A percentile compares a stretch with the other conserved stretches of the same genome.
These are phyloP conservation scores for Thermothelomyces thermophilus DNA, from an alignment of 2,329 filamentous ascomycete species.

Conservation along the genomic window DNA sequence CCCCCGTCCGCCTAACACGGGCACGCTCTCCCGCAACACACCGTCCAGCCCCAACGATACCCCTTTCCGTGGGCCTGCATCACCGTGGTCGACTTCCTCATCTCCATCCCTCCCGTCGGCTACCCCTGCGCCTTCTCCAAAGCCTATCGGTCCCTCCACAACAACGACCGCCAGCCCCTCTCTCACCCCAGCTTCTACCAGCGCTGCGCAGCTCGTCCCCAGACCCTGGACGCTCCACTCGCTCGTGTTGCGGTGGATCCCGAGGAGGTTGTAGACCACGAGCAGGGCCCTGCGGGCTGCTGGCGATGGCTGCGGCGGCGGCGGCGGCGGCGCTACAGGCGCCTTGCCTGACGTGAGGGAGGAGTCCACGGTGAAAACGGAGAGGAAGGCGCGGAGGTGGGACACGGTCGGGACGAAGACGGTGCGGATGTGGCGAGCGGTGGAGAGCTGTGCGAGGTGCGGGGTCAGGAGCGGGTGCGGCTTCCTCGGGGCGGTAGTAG, in stretches of 20 bases:
- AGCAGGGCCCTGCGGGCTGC: conserved; percentile 37
- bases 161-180: conserved; percentile 39
- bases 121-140: not conserved
- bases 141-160: conserved; percentile 32
- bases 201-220: conserved; percentile 51
- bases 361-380: conserved; percentile 40
- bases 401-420: conserved; percentile 70
- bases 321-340: not conserved
- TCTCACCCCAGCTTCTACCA: conserved; percentile 54
- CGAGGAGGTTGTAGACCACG: conserved; percentile 58
- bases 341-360: not conserved
- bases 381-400: conserved; percentile 69
- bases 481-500: not conserved
- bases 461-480: conserved; percentile 46
- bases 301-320: conserved; percentile 1
- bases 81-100: conserved; percentile 12
- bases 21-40: conserved; percentile 47
- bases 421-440: conserved; percentile 61
- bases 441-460: conserved; percentile 62
- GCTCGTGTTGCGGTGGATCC: conserved; percentile 59
- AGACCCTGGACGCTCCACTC: conserved; percentile 73
- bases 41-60: conserved; percentile 27
- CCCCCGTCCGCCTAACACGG: conserved; percentile 53
- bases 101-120: too few species aligned
- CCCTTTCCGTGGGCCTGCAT: not conserved